Base-by-base conservation (phyloP, 805 yeast genomes). In the Hemisphaericaspora nanyangensis region DNA sequence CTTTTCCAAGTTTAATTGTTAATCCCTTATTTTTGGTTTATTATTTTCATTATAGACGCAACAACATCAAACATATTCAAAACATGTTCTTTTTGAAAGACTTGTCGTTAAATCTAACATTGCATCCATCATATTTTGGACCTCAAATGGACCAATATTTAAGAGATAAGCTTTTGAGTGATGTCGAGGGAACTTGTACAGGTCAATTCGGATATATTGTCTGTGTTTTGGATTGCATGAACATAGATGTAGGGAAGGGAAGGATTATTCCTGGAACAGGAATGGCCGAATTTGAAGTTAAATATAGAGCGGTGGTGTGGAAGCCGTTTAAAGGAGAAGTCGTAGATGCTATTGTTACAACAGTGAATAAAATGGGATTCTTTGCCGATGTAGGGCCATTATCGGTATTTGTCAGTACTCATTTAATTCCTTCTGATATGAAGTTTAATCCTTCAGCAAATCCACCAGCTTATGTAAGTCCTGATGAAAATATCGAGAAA, bases 321-420 rank as follows among this genome's bases (percentile, higher is more conserved):
- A 85, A 91, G 56, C 99, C 99, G 4, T 93, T 93, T 68, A 93
- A 93, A 65, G 99, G 98, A 26, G 99, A 93, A 64, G 99, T 93
- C 6, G 98, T 93, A 18, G 99, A 93, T 62, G 99, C 95, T 5
- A 81, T 91, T 17, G 98, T 93, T 12, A 85, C 96, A 11, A 85
- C 87, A 24, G 97, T 95, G 35, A 88, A 85, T 61, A 88, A 79
- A 56, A 85, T 91, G 82, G 99, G 99, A 7, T 88, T 93, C 49
- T 93, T 93, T 60, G 98, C 95, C 28, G 97, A 93, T 62, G 99
- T 93, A 20, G 99, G 99, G 0, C 99, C 99, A 12, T 70, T 93
- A 58, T 81, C 90, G 17, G 96, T 93, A 29, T 93, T 93, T 61
- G 95, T 93, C 17, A 85, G 96, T 17, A 89, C 95, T 27, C 97